A percentile compares a stretch with the other conserved stretches of the same genome.
Conservation (phyloP, 2,329 filamentous ascomycete species). For the Trichoderma sp. region DNA sequence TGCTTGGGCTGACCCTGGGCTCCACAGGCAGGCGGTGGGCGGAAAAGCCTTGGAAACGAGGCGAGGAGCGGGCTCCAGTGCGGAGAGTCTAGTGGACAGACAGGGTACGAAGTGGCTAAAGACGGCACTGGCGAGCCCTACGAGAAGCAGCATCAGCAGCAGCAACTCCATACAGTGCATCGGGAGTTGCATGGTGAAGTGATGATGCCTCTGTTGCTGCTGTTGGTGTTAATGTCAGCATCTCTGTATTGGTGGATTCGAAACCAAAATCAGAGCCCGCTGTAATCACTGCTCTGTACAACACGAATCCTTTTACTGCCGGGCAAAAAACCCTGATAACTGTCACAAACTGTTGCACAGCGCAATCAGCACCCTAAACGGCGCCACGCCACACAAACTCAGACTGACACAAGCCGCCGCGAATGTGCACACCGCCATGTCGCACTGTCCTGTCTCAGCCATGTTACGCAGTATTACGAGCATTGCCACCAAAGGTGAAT, state of each 20-base stretch:
- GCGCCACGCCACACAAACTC: neutral
- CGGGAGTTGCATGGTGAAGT: neutral
- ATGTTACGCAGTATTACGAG: neutral
- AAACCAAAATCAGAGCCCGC: too few species aligned
- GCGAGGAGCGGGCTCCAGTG: neutral
- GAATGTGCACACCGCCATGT: conserved; percentile 2
- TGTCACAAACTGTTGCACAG: neutral
- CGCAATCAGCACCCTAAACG: neutral
- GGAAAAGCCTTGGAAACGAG: conserved; percentile 1
- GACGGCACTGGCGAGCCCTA: neutral
- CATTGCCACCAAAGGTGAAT: neutral
- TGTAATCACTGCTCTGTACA: too few species aligned
- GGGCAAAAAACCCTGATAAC: too few species aligned
- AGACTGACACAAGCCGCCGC: neutral
- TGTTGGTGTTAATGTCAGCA: too few species aligned
- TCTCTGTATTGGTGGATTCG: too few species aligned
- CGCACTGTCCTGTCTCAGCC: conserved; percentile 3
- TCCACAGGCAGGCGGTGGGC: conserved; percentile 4
- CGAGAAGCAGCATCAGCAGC: neutral
- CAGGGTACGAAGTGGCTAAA: neutral
- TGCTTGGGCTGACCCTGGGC: neutral
- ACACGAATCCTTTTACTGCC: too few species aligned
- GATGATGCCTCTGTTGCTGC: too few species aligned
- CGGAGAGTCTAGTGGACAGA: neutral
- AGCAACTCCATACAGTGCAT: neutral